A percentile compares a stretch with the other conserved stretches of the same genome.
Conservation (phyloP, 805 yeast genomes). For the Hyphopichia homilentoma region DNA sequence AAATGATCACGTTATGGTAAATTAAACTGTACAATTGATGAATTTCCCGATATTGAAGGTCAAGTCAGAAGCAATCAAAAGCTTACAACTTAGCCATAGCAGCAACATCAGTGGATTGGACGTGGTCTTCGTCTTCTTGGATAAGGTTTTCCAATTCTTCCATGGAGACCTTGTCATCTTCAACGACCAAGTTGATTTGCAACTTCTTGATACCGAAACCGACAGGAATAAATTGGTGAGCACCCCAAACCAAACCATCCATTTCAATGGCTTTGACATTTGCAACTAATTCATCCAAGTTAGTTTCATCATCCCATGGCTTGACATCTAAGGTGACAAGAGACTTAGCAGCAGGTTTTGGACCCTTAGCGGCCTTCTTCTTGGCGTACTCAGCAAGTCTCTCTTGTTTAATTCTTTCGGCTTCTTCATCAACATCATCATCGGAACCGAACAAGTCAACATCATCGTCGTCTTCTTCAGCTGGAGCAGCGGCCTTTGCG, state of each 20-base stretch:
- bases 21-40: too few relatives aligned
- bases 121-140: conserved; percentile 97
- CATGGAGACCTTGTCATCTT: conserved; percentile 92
- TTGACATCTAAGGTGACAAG: conserved; percentile 94
- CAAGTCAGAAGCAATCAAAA: too few relatives aligned
- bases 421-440: conserved; percentile 93
- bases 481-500: conserved; percentile 50
- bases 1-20: too few relatives aligned
- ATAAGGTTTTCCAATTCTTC: conserved; percentile 77
- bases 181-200: conserved; percentile 97
- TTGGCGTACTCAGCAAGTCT: conserved; percentile 98
- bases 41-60: too few relatives aligned
- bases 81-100: conserved; percentile 96
- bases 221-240: conserved; percentile 89
- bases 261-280: conserved; percentile 78
- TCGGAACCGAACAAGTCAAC: conserved; percentile 92
- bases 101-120: conserved; percentile 97
- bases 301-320: conserved; percentile 99
- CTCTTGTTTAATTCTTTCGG: conserved; percentile 95
- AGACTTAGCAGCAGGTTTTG: conserved; percentile 98
- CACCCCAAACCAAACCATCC: conserved; percentile 99
- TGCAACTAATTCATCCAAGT: conserved; percentile 82
- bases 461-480: conserved; percentile 84
- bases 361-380: conserved; percentile 94
- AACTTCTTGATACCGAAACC: conserved; percentile 99